Base-by-base conservation (phyloP, 2,329 filamentous ascomycete genomes). In the Trichoderma arundinaceum region DNA sequence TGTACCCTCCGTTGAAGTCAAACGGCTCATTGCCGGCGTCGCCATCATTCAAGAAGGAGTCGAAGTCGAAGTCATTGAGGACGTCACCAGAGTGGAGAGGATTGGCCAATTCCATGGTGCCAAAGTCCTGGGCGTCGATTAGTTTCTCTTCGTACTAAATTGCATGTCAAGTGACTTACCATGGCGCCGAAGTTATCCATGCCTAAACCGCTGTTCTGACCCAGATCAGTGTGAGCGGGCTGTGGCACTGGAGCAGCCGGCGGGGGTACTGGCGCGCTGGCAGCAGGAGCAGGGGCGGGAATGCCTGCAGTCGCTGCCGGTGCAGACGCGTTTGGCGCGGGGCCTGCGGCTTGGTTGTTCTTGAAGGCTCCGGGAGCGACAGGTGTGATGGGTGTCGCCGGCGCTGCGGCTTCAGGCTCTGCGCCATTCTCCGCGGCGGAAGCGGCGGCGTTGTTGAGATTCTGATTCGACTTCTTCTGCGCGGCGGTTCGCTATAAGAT, bases 51-150 rank as follows among this genome's bases (percentile, higher is more conserved):
- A 90, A 78, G 79, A 90, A 90, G 1, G 87, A 88, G 74, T 90
- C 88, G 70, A 90, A 82, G 68, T 90, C 88, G 71, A 90, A 90
- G 69, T 88, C 87, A 71, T 86, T 86, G 54, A 90, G 79, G 41
- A 89, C 87, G 72, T 89, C 83, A 62, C 77, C 77, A 6, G 82
- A 81, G 67, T 80, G 79, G 32, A 84, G 74, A 2, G 86, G 84
- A 68, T 87, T 85, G 63, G 83, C 80, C 73, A 87, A 84, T 64
- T 84, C 84, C 76, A 89, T 82, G 46, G 70, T 60, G 51, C 72
- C 74, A 64, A 86, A 86, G 65, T 83, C 80, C 73, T 78, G 17
- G 8, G 62, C 13, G 12, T 17, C 10, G 32, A 52, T 68, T 62
- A 72, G 71, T 19, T 33, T 32, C 22, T 28, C 22, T 32, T 68